Evolutionary conservation across 768 basidiomycete species (phyloP).

Genomic region (Boletellus ananas): DNA sequence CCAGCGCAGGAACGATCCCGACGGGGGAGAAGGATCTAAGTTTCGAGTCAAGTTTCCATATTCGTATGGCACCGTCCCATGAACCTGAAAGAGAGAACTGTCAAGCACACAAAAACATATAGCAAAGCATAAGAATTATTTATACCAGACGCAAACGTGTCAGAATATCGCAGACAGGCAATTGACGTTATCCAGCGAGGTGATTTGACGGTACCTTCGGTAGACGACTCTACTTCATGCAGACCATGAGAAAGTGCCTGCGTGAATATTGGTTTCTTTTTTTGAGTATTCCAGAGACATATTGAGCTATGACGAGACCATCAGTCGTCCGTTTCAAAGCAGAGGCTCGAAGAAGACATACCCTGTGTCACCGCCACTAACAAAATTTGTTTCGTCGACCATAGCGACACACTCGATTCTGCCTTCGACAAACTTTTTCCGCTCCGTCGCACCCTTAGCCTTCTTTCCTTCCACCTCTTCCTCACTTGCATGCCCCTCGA

Average conservation of each 20-base stretch:
- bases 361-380: slow-evolving; percentile 97
- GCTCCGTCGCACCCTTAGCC: slow-evolving; percentile 22
- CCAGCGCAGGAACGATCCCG: slow-evolving; percentile 61
- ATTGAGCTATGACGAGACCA: slow-evolving; percentile 52
- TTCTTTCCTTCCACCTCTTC: slow-evolving; percentile 37
- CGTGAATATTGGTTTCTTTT: slow-evolving; percentile 94
- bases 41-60: slow-evolving; percentile 87
- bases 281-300: slow-evolving; percentile 84
- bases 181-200: slow-evolving; percentile 92
- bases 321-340: neutral
- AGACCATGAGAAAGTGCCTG: slow-evolving; percentile 86
- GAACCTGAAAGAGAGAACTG: slow-evolving; percentile 56
- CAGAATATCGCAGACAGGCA: slow-evolving; percentile 80
- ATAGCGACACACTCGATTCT: slow-evolving; percentile 90
- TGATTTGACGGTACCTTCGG: slow-evolving; percentile 69
- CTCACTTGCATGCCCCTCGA: slow-evolving; percentile 54
- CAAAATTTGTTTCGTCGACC: slow-evolving; percentile 91
- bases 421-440: slow-evolving; percentile 70
- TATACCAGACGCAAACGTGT: slow-evolving; percentile 85
- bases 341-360: slow-evolving; percentile 34
- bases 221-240: slow-evolving; percentile 63
- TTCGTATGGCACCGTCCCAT: slow-evolving; percentile 83
- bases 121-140: neutral
- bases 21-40: slow-evolving; percentile 71
- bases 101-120: slow-evolving; percentile 1